Conservation (phyloP, 2,329 filamentous ascomycete genomes). For the Rhinocladiella mackenziei region DNA sequence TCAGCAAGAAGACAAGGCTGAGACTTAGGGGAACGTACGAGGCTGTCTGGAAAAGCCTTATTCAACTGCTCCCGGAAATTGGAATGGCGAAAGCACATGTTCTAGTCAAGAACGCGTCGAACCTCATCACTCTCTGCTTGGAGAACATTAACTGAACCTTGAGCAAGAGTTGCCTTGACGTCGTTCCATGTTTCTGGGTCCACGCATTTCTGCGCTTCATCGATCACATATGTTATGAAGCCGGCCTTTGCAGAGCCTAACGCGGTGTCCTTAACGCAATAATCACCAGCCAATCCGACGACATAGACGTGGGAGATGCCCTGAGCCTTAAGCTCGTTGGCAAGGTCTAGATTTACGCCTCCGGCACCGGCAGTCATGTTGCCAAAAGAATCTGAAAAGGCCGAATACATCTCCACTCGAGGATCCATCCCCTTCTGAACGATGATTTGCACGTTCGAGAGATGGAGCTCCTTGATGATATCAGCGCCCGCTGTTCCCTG, state of each 20-base stretch:
- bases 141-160: slow-evolving; percentile 23
- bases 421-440: slow-evolving; percentile 74
- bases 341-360: slow-evolving; percentile 56
- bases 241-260: slow-evolving; percentile 71
- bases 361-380: slow-evolving; percentile 38
- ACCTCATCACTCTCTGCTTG: slow-evolving; percentile 18
- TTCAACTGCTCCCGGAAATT: too few relatives aligned
- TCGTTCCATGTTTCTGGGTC: slow-evolving; percentile 57
- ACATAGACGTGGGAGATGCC: slow-evolving; percentile 75
- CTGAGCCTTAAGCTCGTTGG: slow-evolving; percentile 51
- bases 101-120: slow-evolving; percentile 19
- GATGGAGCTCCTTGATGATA: slow-evolving; percentile 68
- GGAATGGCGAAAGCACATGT: too few relatives aligned
- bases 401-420: slow-evolving; percentile 87
- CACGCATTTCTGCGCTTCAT: slow-evolving; percentile 74
- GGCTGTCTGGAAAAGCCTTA: too few relatives aligned
- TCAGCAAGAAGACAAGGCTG: too few relatives aligned
- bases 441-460: slow-evolving; percentile 56
- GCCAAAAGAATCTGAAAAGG: slow-evolving; percentile 76
- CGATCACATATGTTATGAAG: slow-evolving; percentile 70
- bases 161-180: slow-evolving; percentile 31
- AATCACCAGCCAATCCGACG: slow-evolving; percentile 82
- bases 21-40: too few relatives aligned
- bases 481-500: slow-evolving; percentile 67
- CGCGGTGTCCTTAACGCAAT: slow-evolving; percentile 80